Percentiles rank a stretch among this genome's conserved stretches.
Evolutionary conservation across 768 basidiomycete species (phyloP).

Genomic region (Cystofilobasidium capitatum): DNA sequence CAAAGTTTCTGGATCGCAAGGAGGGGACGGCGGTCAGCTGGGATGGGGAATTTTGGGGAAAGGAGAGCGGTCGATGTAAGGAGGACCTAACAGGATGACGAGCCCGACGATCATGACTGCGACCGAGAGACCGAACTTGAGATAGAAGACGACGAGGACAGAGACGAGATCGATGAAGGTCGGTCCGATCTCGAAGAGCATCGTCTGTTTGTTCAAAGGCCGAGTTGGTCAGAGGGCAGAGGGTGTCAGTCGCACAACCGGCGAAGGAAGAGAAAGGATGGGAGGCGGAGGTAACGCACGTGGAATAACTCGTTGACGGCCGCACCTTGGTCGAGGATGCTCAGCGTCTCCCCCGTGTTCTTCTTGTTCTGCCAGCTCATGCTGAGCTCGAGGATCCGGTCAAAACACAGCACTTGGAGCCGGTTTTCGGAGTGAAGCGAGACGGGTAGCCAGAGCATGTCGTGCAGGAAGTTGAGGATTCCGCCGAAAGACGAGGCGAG

Average conservation of each 20-base stretch:
- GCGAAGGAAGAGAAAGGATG: not conserved
- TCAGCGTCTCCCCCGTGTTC: constrained; percentile 75
- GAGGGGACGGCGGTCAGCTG: not conserved
- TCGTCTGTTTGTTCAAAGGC: constrained; percentile 44
- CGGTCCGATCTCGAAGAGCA: constrained; percentile 76
- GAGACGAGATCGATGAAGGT: constrained; percentile 64
- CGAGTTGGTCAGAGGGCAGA: too few relatives aligned
- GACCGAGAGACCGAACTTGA: constrained; percentile 35
- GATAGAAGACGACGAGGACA: constrained; percentile 38
- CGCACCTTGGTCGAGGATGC: constrained; percentile 58
- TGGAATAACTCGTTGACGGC: constrained; percentile 72
- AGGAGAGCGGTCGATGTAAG: not conserved
- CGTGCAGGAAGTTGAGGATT: not conserved
- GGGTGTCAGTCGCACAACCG: not conserved
- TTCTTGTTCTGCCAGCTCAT: constrained; percentile 70
- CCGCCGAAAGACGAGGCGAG: not conserved
- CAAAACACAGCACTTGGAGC: constrained; percentile 51
- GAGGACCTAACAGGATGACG: constrained; percentile 54
- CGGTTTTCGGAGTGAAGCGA: constrained; percentile 37
- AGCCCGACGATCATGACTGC: constrained; percentile 52
- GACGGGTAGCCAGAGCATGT: not conserved
- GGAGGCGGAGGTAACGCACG: constrained; percentile 41
- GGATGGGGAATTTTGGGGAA: not conserved
- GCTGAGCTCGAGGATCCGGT: constrained; percentile 76
- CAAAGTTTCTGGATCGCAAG: constrained; percentile 27